These are phyloP conservation scores for Tylopilus sp. DNA, from an alignment of 1,284 basidiomycete genomes.

Conservation along the genomic window DNA sequence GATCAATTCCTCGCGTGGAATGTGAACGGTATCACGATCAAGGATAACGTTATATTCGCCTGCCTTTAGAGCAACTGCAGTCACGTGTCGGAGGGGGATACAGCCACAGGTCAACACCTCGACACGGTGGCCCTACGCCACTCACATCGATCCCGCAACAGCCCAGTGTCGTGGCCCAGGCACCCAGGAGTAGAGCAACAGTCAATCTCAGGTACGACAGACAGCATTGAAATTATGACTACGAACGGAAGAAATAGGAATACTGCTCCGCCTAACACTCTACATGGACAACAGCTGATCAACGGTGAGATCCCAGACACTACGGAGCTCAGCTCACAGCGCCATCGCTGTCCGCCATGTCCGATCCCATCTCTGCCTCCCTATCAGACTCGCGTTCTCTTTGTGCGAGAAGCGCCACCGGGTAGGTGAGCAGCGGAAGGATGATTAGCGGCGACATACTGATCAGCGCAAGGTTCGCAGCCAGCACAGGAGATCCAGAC, in stretches of 20 bases:
- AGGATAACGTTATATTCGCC: too few relatives aligned
- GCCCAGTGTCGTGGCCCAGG: too few relatives aligned
- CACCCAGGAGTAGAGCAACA: too few relatives aligned
- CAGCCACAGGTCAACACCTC: too few relatives aligned
- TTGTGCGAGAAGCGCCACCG: not conserved
- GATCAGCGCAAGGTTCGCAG: slow-evolving; percentile 17
- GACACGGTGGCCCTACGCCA: too few relatives aligned
- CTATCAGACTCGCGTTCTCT: not conserved
- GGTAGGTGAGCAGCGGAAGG: slow-evolving; percentile 5
- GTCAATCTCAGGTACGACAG: not conserved
- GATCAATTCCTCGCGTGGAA: too few relatives aligned
- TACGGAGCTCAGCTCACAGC: not conserved
- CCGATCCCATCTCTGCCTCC: slow-evolving; percentile 7
- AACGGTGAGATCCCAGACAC: not conserved
- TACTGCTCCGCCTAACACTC: not conserved
- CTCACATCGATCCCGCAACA: too few relatives aligned
- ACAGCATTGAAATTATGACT: not conserved
- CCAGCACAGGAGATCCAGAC: slow-evolving; percentile 16
- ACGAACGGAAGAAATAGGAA: not conserved
- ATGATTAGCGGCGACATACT: slow-evolving; percentile 11
- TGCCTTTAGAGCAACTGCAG: too few relatives aligned
- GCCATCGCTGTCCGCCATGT: not conserved
- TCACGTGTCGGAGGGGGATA: too few relatives aligned
- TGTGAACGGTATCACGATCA: too few relatives aligned
- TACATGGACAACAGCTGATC: not conserved